These are phyloP conservation scores for Psilocybe sp. DNA, from an alignment of 768 basidiomycete genomes.

Conservation along the genomic window DNA sequence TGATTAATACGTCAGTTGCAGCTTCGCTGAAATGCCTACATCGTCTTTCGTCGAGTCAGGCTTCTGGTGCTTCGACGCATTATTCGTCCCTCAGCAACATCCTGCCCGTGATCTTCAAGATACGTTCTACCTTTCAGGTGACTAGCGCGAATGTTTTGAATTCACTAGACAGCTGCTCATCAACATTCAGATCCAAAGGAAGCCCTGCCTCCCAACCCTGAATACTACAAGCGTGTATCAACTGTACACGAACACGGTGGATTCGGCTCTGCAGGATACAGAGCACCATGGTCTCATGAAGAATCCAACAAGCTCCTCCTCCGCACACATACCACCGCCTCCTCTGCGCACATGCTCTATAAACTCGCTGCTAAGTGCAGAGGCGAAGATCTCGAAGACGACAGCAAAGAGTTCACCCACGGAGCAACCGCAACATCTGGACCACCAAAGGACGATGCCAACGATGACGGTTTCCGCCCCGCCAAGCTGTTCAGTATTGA, in stretches of 20 bases:
- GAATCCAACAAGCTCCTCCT: constrained; percentile 91
- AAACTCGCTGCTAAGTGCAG: constrained; percentile 84
- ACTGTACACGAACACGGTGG: constrained; percentile 84
- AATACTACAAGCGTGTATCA: constrained; percentile 85
- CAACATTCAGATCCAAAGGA: constrained; percentile 63
- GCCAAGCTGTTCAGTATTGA: constrained; percentile 97
- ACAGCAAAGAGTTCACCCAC: constrained; percentile 39
- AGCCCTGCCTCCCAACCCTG: constrained; percentile 71
- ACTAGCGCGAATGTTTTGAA: neutral
- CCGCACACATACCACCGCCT: constrained; percentile 95
- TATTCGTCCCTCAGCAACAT: constrained; percentile 99
- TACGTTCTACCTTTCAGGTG: constrained; percentile 96
- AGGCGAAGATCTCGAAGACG: constrained; percentile 48
- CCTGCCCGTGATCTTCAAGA: constrained; percentile 97
- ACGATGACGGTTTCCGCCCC: constrained; percentile 78
- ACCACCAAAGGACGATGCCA: constrained; percentile 24
- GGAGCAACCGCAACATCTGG: constrained; percentile 25
- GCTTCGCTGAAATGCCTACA: constrained; percentile 99
- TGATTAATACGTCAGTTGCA: constrained; percentile 26
- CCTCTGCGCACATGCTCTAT: constrained; percentile 91
- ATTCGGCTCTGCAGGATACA: constrained; percentile 93
- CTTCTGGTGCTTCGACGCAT: constrained; percentile 99
- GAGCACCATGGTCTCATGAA: constrained; percentile 91
- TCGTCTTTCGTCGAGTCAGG: constrained; percentile 93
- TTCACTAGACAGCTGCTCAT: neutral